Base-by-base conservation (phyloP, 2,329 filamentous ascomycete genomes). In the Apiospora arundinis region DNA sequence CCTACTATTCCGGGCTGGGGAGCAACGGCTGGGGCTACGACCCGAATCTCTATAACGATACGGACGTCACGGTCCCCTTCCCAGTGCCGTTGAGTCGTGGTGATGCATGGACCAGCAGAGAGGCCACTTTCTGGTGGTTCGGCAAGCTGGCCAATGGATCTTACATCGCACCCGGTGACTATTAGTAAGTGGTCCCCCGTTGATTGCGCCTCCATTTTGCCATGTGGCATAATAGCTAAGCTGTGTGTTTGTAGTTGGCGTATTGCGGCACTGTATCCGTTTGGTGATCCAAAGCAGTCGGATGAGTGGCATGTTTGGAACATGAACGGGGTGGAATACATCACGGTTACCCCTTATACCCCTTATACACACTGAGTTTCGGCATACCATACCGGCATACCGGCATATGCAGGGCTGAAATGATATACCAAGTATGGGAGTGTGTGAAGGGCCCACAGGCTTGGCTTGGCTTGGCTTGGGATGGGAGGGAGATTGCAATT, bases 1-100 rank as follows among this genome's bases (percentile, higher is more conserved):
- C 76, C 0, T 76, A 74, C 48, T 77, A 74, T 56, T 65, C 70
- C 21, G 75, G 74, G 25, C 72, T 71, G 0, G 70, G 49, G n/a
- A 46, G 40, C 40, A n/a, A 66, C 5, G 73, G 71, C 18, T 66
- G 67, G 65, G 69, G 66, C n/a, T 76, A 76, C 28, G 73, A 78
- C 49, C 71, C 72, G 0, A 56, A 71, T 14, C 63, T 71, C 9
- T 72, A 75, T 52, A 69, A 77, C 69, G 73, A 74, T 40, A 73
- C 75, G 12, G 73, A 72, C 48, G 70, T 71, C 3, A 70, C 72
- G 0, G 52, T 60, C 7, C 28, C 74, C 2, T 77, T 77, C 52
- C 77, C 77, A 0, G 60, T 74, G 1, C 45, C 67, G 9, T 68
- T 74, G 2, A 45, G 74, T 1, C 73, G 75, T 8, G 67, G 70